Conservation (phyloP, 768 basidiomycete species). For the Mycena polygramma region DNA sequence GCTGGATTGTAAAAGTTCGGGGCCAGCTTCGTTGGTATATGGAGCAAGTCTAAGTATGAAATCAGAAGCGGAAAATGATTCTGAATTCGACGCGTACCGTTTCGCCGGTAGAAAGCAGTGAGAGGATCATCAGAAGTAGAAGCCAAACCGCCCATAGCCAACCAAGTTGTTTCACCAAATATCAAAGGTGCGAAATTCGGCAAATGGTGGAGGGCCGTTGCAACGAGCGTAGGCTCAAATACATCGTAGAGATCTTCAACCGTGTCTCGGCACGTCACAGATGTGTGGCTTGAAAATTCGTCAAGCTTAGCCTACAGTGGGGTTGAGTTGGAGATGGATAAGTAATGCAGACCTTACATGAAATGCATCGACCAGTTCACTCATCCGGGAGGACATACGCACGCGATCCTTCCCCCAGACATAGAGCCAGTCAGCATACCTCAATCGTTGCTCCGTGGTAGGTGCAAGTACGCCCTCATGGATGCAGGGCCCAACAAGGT, state of each 20-base stretch:
- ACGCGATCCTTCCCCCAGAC: conserved; percentile 37
- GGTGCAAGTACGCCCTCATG: conserved; percentile 29
- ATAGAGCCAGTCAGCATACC: conserved; percentile 40
- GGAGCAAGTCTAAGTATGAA: neutral
- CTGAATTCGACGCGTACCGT: neutral
- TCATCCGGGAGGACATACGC: conserved; percentile 17
- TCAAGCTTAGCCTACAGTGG: neutral
- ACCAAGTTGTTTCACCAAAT: neutral
- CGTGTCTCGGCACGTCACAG: neutral
- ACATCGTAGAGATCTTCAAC: conserved; percentile 24
- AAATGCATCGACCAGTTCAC: conserved; percentile 32
- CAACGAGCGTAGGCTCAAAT: conserved; percentile 33
- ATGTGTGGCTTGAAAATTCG: neutral
- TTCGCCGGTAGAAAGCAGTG: neutral
- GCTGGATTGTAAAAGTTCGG: neutral
- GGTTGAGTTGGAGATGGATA: neutral
- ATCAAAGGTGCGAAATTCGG: neutral
- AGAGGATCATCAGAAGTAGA: neutral
- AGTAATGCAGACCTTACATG: conserved; percentile 15
- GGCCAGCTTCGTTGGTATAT: neutral
- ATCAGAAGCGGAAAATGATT: neutral
- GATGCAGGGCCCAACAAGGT: conserved; percentile 4
- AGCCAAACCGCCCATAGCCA: neutral
- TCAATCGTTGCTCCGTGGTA: conserved; percentile 26
- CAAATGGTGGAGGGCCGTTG: neutral